phyloP scores from a whole-genome alignment of 169 alveolate species.

The Eimeria acervulina region DNA sequence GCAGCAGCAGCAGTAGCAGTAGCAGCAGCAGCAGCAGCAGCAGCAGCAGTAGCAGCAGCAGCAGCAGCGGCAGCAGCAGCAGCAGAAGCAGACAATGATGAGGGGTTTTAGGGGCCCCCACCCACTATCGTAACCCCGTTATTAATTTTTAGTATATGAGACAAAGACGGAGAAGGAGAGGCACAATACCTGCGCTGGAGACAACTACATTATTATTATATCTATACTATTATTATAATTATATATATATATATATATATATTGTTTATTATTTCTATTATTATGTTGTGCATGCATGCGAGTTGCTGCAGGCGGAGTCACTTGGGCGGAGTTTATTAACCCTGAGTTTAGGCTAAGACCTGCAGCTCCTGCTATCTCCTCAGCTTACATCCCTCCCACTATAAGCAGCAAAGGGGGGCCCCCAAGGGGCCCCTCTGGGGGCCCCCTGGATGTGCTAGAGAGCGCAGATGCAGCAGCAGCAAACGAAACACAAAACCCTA shows the following conservation, averaged over 20 bases:
- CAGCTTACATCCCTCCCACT: slow-evolving; percentile 5
- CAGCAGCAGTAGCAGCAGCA: background rate
- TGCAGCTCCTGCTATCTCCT: slow-evolving; percentile 23
- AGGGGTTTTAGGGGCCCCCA: no score
- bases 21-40: background rate
- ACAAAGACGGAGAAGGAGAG: no score
- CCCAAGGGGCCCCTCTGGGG: no score
- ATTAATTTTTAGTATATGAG: no score
- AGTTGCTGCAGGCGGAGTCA: slow-evolving; percentile 19
- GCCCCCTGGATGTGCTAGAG: slow-evolving; percentile 26
- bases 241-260: no score
- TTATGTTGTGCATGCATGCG: background rate
- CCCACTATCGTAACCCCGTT: no score
- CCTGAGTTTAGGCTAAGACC: slow-evolving; percentile 23
- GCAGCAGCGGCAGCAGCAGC: slow-evolving; percentile 5
- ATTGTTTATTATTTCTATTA: no score
- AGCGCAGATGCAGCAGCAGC: slow-evolving; percentile 60
- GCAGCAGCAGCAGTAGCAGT: background rate
- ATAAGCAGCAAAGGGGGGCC: background rate
- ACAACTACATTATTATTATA: no score
- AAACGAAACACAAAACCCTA: slow-evolving; percentile 15
- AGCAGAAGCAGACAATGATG: background rate
- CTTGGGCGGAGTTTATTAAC: background rate
- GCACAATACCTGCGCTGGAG: no score
- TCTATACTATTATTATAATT: no score